These are phyloP conservation scores for Cercospora canescens DNA, from an alignment of 2,329 filamentous ascomycete species.

Conservation along the genomic window DNA sequence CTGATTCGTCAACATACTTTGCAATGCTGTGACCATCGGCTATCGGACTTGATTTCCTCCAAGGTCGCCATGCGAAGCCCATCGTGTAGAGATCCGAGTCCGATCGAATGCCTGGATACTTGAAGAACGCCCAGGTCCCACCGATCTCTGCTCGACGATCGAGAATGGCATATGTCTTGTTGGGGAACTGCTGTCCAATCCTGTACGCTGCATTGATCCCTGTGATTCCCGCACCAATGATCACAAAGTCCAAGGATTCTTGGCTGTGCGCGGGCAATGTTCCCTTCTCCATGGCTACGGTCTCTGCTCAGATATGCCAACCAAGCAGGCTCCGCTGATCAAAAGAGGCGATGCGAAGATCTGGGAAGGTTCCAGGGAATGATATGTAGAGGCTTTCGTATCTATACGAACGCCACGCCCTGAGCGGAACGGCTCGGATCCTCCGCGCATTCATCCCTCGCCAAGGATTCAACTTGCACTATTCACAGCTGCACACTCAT, in stretches of 20 bases:
- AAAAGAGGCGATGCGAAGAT: background rate
- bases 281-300: background rate
- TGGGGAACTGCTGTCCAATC: slow-evolving; percentile 45
- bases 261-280: background rate
- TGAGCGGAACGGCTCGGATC: background rate
- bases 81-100: slow-evolving; percentile 51
- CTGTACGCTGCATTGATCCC: slow-evolving; percentile 74
- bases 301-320: background rate
- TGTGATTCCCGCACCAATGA: slow-evolving; percentile 72
- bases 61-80: slow-evolving; percentile 67
- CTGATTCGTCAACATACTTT: slow-evolving; percentile 45
- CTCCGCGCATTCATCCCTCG: background rate
- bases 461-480: background rate
- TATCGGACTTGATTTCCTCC: slow-evolving; percentile 53
- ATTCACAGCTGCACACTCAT: background rate
- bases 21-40: slow-evolving; percentile 45
- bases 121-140: slow-evolving; percentile 77
- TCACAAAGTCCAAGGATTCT: slow-evolving; percentile 42
- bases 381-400: background rate
- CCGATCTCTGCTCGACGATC: slow-evolving; percentile 67
- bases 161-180: slow-evolving; percentile 62
- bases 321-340: background rate
- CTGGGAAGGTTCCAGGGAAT: background rate
- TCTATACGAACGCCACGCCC: background rate
- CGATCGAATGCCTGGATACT: slow-evolving; percentile 64